These are phyloP conservation scores for Erythrophleum ivorense DNA, from an alignment of 331 rosid species.

Conservation along the genomic window DNA sequence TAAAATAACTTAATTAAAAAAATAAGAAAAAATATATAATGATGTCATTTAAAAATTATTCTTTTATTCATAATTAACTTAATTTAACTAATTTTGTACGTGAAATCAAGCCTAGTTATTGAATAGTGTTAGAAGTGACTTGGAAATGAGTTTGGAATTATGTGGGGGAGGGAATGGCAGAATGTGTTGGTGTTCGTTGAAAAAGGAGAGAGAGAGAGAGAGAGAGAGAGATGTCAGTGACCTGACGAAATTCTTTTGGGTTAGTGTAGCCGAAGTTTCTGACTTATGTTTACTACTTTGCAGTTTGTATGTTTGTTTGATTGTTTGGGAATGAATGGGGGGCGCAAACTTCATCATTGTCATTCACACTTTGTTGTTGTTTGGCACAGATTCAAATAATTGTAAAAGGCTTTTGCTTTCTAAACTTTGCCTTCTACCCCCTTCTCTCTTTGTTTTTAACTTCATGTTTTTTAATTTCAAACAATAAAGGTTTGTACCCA, in stretches of 20 bases:
- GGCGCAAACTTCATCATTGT: too few relatives aligned
- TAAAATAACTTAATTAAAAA: too few relatives aligned
- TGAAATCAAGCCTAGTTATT: too few relatives aligned
- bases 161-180: constrained; percentile 43
- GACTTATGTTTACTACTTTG: background rate
- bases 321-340: background rate
- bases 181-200: constrained; percentile 33
- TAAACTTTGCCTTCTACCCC: background rate
- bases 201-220: background rate
- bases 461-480: background rate
- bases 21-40: too few relatives aligned
- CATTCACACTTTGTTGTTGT: background rate
- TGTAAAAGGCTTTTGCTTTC: background rate
- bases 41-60: too few relatives aligned
- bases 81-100: too few relatives aligned
- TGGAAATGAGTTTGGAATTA: background rate
- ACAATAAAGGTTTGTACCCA: too few relatives aligned
- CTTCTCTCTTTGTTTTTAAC: background rate
- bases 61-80: too few relatives aligned
- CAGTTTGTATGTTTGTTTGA: background rate
- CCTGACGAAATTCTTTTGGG: constrained; percentile 40
- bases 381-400: background rate
- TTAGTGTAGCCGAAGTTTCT: constrained; percentile 38
- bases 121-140: too few relatives aligned
- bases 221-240: constrained; percentile 17